Evolutionary conservation across 129 eudicot species (phyloP), one percentile per base, ranked within the genome.

Genomic region (Saposhnikovia divaricata): DNA sequence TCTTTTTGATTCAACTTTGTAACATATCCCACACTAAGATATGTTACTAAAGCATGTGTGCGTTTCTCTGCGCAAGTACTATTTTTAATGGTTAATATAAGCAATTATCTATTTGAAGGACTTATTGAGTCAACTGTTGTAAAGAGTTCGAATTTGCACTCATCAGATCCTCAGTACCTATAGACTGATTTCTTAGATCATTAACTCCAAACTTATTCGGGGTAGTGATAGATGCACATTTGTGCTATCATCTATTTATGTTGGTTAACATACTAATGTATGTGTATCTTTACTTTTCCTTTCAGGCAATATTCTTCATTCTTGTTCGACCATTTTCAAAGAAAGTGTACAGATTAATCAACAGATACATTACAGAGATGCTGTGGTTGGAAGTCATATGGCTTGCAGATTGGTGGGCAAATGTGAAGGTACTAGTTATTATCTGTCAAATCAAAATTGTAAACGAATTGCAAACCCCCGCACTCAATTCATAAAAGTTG

Each of bases 361-460:
- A 93, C 85, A 88, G 82, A 71, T 72, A 72, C 78, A 77, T 93
- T 40, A 80, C 84, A 43, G 90, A 93, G 86, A 83, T 93, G 42
- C 74, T 93, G 76, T 93, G 96, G 96, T 34, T 90, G 82, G 90
- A 93, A 82, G 68, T 90, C 71, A 71, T 93, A 43, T 93, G 98
- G 98, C 96, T 93, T 73, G 88, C 91, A 75, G 98, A 93, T 75
- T 93, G 98, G 98, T 93, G 98, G 98, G 96, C 94, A 79, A 88
- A 88, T 84, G 82, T 93, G 81, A 93, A 93, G 98, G 98, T 93
- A 77, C 78, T 85, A 71, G 16, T 48, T 66, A 77, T 43, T 27
- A 7, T 48, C n/a, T 75, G 15, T 63, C 40, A 2, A 39, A 44
- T 82, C 19, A n/a, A n/a, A 38, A 14, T 23, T 15, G 47, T 11